Evolutionary conservation across 805 yeast species (phyloP).

Genomic region (Metschnikowia vanudenii): DNA sequence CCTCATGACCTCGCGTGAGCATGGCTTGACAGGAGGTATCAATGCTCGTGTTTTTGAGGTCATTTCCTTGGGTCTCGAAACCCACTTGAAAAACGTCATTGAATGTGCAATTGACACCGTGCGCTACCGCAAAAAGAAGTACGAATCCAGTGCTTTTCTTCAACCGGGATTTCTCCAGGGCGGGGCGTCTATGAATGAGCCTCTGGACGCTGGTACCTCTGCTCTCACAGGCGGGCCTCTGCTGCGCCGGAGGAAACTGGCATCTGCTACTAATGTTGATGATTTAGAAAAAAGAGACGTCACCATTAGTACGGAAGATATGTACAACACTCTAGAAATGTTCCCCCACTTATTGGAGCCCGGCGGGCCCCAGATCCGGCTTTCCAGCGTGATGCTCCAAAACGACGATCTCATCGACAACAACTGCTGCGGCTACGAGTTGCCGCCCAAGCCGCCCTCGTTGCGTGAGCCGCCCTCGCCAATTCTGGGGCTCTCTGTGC

Average conservation of each 20-base stretch:
- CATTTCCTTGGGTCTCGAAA: slow-evolving; percentile 75
- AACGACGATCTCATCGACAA: slow-evolving; percentile 49
- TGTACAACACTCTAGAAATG: slow-evolving; percentile 60
- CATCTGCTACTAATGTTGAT: not conserved
- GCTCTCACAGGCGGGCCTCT: not conserved
- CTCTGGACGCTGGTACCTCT: not conserved
- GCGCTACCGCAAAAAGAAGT: slow-evolving; percentile 54
- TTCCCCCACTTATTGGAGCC: slow-evolving; percentile 70
- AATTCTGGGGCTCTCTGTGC: not conserved
- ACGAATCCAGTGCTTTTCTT: slow-evolving; percentile 37
- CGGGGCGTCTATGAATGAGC: not conserved
- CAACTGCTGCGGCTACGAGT: slow-evolving; percentile 23
- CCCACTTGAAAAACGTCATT: slow-evolving; percentile 69
- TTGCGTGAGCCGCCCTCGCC: not conserved
- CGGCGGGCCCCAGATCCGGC: slow-evolving; percentile 54
- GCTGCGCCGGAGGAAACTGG: slow-evolving; percentile 9
- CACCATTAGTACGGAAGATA: slow-evolving; percentile 62
- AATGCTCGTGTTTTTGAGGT: slow-evolving; percentile 77
- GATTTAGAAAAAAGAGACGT: slow-evolving; percentile 20
- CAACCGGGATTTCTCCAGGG: slow-evolving; percentile 20
- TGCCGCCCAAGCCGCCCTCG: slow-evolving; percentile 29
- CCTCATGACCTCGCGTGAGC: slow-evolving; percentile 81
- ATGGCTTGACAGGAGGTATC: slow-evolving; percentile 83
- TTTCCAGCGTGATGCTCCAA: slow-evolving; percentile 48
- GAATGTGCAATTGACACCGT: slow-evolving; percentile 75